phyloP scores from a whole-genome alignment of 352 stramenopile genomes.

The Phytophthora palmivora region DNA sequence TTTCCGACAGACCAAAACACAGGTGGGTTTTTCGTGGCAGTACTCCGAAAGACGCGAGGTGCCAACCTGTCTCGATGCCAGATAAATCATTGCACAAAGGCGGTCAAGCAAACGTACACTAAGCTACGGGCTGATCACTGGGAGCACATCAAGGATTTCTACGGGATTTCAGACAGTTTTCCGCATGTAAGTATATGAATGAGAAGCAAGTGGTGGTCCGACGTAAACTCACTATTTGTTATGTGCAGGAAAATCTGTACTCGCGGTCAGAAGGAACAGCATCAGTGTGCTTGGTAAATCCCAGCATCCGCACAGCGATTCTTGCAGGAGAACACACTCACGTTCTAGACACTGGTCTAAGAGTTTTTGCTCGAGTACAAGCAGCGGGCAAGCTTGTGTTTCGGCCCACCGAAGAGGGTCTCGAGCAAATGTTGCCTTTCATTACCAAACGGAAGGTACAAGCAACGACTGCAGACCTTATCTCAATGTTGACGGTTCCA shows the following conservation, averaged over 20 bases:
- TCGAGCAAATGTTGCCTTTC: constrained; percentile 76
- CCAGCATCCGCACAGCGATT: constrained; percentile 55
- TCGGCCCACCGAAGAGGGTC: constrained; percentile 81
- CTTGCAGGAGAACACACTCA: constrained; percentile 62
- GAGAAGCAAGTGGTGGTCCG: not conserved
- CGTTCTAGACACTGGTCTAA: constrained; percentile 87
- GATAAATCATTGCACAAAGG: constrained; percentile 44
- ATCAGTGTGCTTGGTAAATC: constrained; percentile 72
- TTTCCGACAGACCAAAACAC: constrained; percentile 98
- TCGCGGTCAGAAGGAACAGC: constrained; percentile 69
- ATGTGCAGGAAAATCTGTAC: constrained; percentile 60
- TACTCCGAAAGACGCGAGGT: constrained; percentile 85
- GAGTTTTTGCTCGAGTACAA: constrained; percentile 83
- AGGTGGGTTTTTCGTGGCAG: constrained; percentile 97
- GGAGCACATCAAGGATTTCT: constrained; percentile 66
- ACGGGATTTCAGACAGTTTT: constrained; percentile 69
- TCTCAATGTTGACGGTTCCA: constrained; percentile 31
- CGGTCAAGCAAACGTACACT: constrained; percentile 54
- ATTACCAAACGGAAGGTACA: constrained; percentile 74
- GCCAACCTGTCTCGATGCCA: constrained; percentile 40
- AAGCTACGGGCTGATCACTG: constrained; percentile 61
- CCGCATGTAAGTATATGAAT: constrained; percentile 42
- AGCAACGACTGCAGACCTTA: constrained; percentile 24
- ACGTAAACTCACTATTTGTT: constrained; percentile 1
- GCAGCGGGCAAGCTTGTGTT: constrained; percentile 61